Evolutionary conservation across 108 stramenopile genomes (phyloP).

Genomic region (Cyclotella atomus): DNA sequence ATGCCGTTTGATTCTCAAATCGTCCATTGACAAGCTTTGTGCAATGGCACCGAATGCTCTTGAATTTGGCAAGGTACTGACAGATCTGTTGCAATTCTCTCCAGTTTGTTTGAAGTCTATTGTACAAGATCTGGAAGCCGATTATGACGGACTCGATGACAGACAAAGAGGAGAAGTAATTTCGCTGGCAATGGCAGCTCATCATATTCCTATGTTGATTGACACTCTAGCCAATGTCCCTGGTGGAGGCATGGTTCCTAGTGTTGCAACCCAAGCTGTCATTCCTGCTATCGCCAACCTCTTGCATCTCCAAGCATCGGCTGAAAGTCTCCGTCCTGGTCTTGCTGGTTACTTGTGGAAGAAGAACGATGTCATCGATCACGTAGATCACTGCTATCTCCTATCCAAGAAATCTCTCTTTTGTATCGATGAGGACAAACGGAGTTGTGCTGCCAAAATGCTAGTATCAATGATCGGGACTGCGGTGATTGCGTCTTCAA

Average conservation of each 20-base stretch:
- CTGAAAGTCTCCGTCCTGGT: slow-evolving; percentile 14
- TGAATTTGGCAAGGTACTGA: slow-evolving; percentile 43
- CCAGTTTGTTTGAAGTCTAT: slow-evolving; percentile 4
- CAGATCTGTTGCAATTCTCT: slow-evolving; percentile 35
- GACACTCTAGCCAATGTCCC: slow-evolving; percentile 44
- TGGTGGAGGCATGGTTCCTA: slow-evolving; percentile 49
- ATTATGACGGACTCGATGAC: slow-evolving; percentile 20
- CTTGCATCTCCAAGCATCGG: slow-evolving; percentile 28
- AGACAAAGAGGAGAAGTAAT: slow-evolving; percentile 27
- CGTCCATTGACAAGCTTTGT: slow-evolving; percentile 42
- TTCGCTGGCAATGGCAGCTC: slow-evolving; percentile 24
- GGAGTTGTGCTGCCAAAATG: slow-evolving; percentile 42
- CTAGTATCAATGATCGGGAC: slow-evolving; percentile 38
- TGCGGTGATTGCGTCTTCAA: slow-evolving; percentile 34
- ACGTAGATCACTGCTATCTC: slow-evolving; percentile 54
- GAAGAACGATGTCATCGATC: slow-evolving; percentile 40
- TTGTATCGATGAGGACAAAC: slow-evolving; percentile 46
- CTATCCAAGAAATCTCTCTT: slow-evolving; percentile 55
- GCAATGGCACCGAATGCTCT: slow-evolving; percentile 55
- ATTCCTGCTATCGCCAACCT: slow-evolving; percentile 37
- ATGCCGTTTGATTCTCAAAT: slow-evolving; percentile 45
- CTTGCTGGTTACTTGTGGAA: slow-evolving; percentile 45
- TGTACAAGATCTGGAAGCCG: neutral
- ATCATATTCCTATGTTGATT: slow-evolving; percentile 40
- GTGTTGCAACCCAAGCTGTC: slow-evolving; percentile 35